A percentile compares a stretch with the other conserved stretches of the same genome.
These are phyloP conservation scores for Fusarium sp. DNA, from an alignment of 2,329 filamentous ascomycete species.

Conservation along the genomic window DNA sequence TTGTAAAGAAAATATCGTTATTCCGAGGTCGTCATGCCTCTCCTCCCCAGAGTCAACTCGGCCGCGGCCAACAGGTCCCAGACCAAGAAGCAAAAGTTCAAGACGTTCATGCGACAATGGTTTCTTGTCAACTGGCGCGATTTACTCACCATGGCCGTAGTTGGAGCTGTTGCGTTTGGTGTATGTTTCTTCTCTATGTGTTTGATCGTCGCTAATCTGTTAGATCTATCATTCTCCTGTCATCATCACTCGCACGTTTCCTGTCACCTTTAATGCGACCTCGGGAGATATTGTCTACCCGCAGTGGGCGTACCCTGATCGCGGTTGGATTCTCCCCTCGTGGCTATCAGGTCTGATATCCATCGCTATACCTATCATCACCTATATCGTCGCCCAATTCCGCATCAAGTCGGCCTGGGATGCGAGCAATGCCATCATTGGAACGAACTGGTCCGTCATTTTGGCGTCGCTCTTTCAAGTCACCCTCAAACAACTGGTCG, in stretches of 20 bases:
- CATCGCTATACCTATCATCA: constrained; percentile 62
- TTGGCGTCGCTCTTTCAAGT: constrained; percentile 71
- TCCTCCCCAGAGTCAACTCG: constrained; percentile 19
- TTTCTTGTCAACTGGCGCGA: constrained; percentile 66
- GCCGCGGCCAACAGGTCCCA: neutral
- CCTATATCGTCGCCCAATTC: constrained; percentile 66
- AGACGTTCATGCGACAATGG: constrained; percentile 55
- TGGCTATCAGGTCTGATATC: constrained; percentile 65
- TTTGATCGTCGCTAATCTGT: neutral
- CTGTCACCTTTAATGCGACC: constrained; percentile 60
- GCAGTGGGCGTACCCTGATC: constrained; percentile 69
- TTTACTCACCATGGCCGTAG: constrained; percentile 63
- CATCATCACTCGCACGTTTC: constrained; percentile 66
- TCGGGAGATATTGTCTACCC: constrained; percentile 71
- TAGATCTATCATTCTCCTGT: constrained; percentile 64
- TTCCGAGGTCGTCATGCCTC: constrained; percentile 28
- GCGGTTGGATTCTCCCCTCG: constrained; percentile 68
- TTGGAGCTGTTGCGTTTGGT: constrained; percentile 50
- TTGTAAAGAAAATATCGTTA: neutral
- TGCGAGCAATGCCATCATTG: constrained; percentile 68
- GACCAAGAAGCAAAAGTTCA: constrained; percentile 11
- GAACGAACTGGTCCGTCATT: constrained; percentile 67
- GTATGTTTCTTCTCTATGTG: constrained; percentile 28
- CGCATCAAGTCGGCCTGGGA: constrained; percentile 66
- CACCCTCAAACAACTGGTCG: constrained; percentile 71